Conservation (phyloP, 176 grass and related monocot genomes). For the Poa pratensis region DNA sequence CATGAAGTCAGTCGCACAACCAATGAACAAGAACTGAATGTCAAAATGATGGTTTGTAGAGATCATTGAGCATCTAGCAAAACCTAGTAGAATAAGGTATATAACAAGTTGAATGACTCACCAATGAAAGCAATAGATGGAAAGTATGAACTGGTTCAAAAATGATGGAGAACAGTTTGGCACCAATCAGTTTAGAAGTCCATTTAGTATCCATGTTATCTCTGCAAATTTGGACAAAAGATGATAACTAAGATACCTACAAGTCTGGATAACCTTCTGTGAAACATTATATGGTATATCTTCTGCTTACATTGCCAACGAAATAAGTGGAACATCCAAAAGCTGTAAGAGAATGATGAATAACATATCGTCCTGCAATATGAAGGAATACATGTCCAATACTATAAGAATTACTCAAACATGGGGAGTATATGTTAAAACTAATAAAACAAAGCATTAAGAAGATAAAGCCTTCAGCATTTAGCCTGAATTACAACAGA, state of each 20-base stretch:
- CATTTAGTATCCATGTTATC: conserved; percentile 42
- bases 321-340: conserved; percentile 66
- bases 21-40: conserved; percentile 19
- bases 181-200: conserved; percentile 47
- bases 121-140: conserved; percentile 76
- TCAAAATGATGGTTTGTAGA: conserved; percentile 16
- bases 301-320: conserved; percentile 62
- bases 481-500: conserved; percentile 3
- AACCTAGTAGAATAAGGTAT: conserved; percentile 11
- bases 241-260: conserved; percentile 1
- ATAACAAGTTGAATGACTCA: conserved; percentile 55
- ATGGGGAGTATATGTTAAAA: background rate
- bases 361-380: conserved; percentile 83
- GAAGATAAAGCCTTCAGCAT: background rate
- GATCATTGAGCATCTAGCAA: conserved; percentile 22
- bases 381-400: conserved; percentile 33
- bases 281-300: background rate
- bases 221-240: conserved; percentile 51
- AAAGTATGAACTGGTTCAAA: conserved; percentile 84
- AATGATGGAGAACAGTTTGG: conserved; percentile 67
- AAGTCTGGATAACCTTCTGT: background rate
- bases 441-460: conserved; percentile 32
- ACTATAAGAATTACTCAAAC: conserved; percentile 32
- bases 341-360: conserved; percentile 78
- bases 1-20: conserved; percentile 18